A percentile compares a stretch with the other conserved stretches of the same genome.
phyloP scores from a whole-genome alignment of 2,329 filamentous ascomycete genomes.

The Hymenoscyphus linearis region DNA sequence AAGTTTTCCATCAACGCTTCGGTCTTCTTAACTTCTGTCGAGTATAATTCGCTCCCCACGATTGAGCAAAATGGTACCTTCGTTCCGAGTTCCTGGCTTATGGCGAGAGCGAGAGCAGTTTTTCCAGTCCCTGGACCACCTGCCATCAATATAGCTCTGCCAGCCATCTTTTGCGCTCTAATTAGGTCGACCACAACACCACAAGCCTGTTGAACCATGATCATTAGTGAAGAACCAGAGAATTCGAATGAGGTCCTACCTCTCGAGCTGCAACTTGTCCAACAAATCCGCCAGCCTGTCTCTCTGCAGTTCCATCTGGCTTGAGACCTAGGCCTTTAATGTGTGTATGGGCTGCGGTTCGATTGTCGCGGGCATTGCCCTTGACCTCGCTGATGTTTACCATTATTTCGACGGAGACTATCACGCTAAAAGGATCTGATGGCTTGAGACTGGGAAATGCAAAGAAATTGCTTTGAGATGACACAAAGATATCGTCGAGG shows the following conservation, averaged over 20 bases:
- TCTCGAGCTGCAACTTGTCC: constrained; percentile 85
- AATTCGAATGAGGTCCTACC: constrained; percentile 43
- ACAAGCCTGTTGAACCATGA: constrained; percentile 68
- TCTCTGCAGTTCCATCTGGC: constrained; percentile 78
- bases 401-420: constrained; percentile 46
- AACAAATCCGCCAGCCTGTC: constrained; percentile 76
- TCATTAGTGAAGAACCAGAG: constrained; percentile 78
- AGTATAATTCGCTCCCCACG: constrained; percentile 96
- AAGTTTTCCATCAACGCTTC: constrained; percentile 99
- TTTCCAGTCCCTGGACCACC: constrained; percentile 96
- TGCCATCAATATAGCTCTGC: constrained; percentile 85
- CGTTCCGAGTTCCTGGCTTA: constrained; percentile 94
- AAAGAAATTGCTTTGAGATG: neutral
- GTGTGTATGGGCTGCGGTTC: constrained; percentile 94
- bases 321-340: constrained; percentile 92
- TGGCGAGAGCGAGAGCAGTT: constrained; percentile 89
- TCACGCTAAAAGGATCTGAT: neutral
- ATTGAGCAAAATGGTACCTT: constrained; percentile 99
- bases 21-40: constrained; percentile 98
- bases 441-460: neutral
- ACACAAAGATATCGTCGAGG: neutral
- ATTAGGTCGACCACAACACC: constrained; percentile 96
- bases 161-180: constrained; percentile 94
- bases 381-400: constrained; percentile 93
- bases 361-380: constrained; percentile 88